phyloP scores from a whole-genome alignment of 192 early-diverging fungal species.

The Entomortierella lignicola region DNA sequence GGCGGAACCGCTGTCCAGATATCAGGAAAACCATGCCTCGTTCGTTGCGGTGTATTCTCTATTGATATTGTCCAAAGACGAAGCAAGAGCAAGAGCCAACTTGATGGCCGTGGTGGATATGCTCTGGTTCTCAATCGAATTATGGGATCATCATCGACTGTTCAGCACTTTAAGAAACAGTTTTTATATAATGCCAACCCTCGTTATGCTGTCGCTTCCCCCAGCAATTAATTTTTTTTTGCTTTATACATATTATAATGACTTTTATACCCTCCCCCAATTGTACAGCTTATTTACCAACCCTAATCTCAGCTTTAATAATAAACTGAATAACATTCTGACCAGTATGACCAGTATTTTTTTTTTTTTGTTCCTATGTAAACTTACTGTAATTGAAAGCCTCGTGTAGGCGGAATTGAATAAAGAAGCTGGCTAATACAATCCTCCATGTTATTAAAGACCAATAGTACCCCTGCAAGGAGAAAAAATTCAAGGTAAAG shows the following conservation, averaged over 20 bases:
- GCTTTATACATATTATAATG: neutral
- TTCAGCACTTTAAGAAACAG: conserved; percentile 36
- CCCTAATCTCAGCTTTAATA: no score
- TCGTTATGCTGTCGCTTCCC: neutral
- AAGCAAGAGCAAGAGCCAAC: neutral
- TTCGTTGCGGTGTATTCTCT: conserved; percentile 39
- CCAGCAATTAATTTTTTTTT: neutral
- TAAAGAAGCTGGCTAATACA: no score
- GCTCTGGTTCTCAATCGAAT: conserved; percentile 34
- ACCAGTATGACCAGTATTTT: no score
- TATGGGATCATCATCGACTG: conserved; percentile 35
- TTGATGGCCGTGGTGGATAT: neutral
- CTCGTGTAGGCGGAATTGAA: no score
- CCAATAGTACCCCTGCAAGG: no score
- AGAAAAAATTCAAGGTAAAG: no score
- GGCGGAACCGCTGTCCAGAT: conserved; percentile 3
- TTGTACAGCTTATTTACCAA: no score
- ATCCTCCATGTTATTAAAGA: no score
- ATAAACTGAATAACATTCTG: no score
- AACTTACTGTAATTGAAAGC: no score
- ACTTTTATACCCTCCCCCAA: neutral
- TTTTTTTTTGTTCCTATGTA: no score
- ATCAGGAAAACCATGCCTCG: neutral
- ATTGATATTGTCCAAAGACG: conserved; percentile 38
- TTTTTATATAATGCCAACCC: conserved; percentile 19